These are phyloP conservation scores for Theileria luwenshuni DNA, from an alignment of 169 alveolate species.

Conservation along the genomic window DNA sequence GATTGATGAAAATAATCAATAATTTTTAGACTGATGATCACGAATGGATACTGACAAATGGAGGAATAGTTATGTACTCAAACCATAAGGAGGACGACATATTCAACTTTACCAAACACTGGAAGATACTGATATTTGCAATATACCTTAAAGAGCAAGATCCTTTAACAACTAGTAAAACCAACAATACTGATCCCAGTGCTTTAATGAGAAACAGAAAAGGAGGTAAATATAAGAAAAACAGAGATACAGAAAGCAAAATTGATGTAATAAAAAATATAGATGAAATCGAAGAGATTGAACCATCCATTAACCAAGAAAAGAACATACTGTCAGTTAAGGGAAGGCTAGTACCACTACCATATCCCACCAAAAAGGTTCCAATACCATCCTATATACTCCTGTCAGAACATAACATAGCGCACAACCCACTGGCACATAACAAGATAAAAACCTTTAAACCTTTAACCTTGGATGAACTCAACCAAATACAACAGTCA, in stretches of 20 bases:
- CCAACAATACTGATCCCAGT: background rate
- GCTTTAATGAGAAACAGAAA: too few relatives aligned
- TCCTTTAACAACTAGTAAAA: too few relatives aligned
- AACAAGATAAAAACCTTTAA: constrained; percentile 45
- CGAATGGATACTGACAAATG: constrained; percentile 64
- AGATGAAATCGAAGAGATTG: constrained; percentile 24
- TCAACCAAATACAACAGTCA: constrained; percentile 27
- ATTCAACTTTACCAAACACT: constrained; percentile 42
- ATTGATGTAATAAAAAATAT: background rate
- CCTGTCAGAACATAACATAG: constrained; percentile 59
- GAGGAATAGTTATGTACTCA: constrained; percentile 33
- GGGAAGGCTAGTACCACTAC: constrained; percentile 66
- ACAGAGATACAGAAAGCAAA: background rate
- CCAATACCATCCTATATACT: constrained; percentile 64
- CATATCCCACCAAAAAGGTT: constrained; percentile 34
- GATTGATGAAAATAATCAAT: too few relatives aligned
- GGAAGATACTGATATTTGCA: constrained; percentile 48
- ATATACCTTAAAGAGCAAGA: constrained; percentile 51
- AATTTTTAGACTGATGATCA: constrained; percentile 16
- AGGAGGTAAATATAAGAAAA: background rate
- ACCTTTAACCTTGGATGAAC: constrained; percentile 55
- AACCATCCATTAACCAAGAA: constrained; percentile 32
- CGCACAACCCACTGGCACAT: constrained; percentile 67
- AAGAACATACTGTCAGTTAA: constrained; percentile 33
- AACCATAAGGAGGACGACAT: constrained; percentile 25